Evolutionary conservation across 768 basidiomycete genomes (phyloP).

Genomic region (Phylloporus sp.): DNA sequence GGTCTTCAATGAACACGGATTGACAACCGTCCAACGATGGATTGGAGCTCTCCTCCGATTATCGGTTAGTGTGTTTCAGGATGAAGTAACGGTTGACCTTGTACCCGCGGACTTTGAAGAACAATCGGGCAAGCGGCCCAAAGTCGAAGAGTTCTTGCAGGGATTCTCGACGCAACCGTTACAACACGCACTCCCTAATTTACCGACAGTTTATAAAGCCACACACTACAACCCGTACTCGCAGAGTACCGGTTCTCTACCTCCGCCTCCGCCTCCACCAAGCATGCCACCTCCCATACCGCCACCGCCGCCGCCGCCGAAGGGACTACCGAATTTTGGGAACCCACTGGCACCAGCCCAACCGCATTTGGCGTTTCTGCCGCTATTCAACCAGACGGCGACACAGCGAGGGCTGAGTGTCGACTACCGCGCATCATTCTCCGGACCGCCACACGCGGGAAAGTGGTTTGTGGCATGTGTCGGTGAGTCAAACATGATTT

Average conservation of each 20-base stretch:
- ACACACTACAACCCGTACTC: conserved; percentile 32
- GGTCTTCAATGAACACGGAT: conserved; percentile 53
- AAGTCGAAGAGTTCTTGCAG: conserved; percentile 29
- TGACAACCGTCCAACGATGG: conserved; percentile 53
- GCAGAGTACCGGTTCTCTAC: conserved; percentile 7
- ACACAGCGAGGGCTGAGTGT: conserved; percentile 60
- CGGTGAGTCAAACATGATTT: conserved; percentile 44
- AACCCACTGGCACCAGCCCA: conserved; percentile 67
- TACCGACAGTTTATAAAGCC: conserved; percentile 16
- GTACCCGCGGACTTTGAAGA: conserved; percentile 25
- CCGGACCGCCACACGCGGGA: conserved; percentile 65
- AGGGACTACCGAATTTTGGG: conserved; percentile 29
- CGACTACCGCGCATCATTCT: conserved; percentile 56
- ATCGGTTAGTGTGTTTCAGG: conserved; percentile 16
- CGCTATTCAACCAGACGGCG: conserved; percentile 72
- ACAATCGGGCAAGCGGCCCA: conserved; percentile 28
- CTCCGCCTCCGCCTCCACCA: conserved; percentile 24
- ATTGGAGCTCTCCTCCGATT: conserved; percentile 40
- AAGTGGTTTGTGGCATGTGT: conserved; percentile 65
- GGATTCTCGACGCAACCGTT: conserved; percentile 29
- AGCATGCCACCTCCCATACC: conserved; percentile 32
- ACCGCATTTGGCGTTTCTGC: conserved; percentile 59
- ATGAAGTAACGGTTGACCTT: conserved; percentile 13
- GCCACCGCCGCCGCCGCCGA: conserved; percentile 38
- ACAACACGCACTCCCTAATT: conserved; percentile 16